Base-by-base conservation (phyloP, 305 asterid genomes). In the Rubia tinctorum region DNA sequence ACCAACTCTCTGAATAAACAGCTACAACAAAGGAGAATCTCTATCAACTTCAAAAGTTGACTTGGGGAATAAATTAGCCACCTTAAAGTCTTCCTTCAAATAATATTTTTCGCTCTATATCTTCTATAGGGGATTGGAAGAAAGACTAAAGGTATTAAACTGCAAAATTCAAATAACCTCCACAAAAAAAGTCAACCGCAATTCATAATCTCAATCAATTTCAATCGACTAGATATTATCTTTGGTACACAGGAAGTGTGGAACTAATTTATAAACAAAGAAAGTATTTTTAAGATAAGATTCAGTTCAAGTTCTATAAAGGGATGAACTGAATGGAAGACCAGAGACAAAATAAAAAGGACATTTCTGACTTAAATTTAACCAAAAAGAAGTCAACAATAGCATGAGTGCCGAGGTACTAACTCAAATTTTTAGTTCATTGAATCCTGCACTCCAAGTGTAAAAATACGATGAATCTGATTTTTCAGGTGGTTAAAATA, bases 351-450 rank as follows among this genome's bases (percentile, higher is more conserved):
- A 23, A 66, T 22, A 18, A 56, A 17, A 39, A 66, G 27, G 61
- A 27, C 18, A 71, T 14, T 43, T 39, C 45, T 42, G 61, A 43
- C 67, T 22, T 30, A 56, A 69, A 60, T 25, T 3, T 18, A 37
- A 30, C 22, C 62, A 30, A 17, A 15, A 22, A 70, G 68, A 75
- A 76, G 73, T 80, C 80, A 80, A 76, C 44, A 15, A 10, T 42
- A 17, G 70, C 20, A 80, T 62, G 68, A 76, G 76, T 76, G 80
- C 78, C 9, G 10, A 63, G 76, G 73, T 75, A 80, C 80, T 72
- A 76, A 67, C 58, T 56, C 53, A 63, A 47, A 0, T 37, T 11
- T 22, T 68, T 17, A 67, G 53, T 18, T 25, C 27, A 40, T 15
- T 25, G 5, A 44, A 18, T 30, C 68, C 27, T 8, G 34, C 12